phyloP scores from a whole-genome alignment of 805 yeast genomes.

The Nakazawaea holstii region DNA sequence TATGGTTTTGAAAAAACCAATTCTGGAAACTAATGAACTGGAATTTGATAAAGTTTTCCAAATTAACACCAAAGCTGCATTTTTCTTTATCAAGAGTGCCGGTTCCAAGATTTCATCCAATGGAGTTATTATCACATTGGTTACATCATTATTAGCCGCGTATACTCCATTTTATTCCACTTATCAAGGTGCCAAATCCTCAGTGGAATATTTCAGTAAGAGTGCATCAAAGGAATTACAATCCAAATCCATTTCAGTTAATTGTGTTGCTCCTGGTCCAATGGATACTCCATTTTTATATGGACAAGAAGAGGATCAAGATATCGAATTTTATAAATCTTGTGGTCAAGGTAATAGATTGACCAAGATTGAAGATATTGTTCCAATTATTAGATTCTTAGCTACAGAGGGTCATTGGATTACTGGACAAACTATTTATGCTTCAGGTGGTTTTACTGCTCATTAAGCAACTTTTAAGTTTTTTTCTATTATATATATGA shows the following conservation, averaged over 20 bases:
- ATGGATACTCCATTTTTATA: slow-evolving; percentile 65
- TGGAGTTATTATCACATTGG: slow-evolving; percentile 52
- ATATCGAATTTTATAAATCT: slow-evolving; percentile 51
- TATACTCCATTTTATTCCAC: slow-evolving; percentile 47
- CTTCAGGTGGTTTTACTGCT: slow-evolving; percentile 64
- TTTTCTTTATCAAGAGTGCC: slow-evolving; percentile 55
- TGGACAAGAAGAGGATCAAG: slow-evolving; percentile 49
- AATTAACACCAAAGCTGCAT: slow-evolving; percentile 55
- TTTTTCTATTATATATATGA: no score
- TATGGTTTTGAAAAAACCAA: slow-evolving; percentile 57
- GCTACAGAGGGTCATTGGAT: slow-evolving; percentile 66
- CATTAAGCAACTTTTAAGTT: slow-evolving; percentile 25
- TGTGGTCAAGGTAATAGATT: slow-evolving; percentile 42
- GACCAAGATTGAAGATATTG: slow-evolving; percentile 56
- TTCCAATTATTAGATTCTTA: slow-evolving; percentile 55
- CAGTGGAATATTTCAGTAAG: slow-evolving; percentile 49
- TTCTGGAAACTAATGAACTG: slow-evolving; percentile 43
- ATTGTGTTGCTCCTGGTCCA: slow-evolving; percentile 61
- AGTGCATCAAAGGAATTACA: slow-evolving; percentile 50
- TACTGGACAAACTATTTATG: slow-evolving; percentile 64
- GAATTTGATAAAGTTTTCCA: slow-evolving; percentile 52
- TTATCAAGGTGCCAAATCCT: slow-evolving; percentile 55
- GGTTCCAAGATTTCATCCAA: slow-evolving; percentile 41
- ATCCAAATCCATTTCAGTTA: slow-evolving; percentile 40
- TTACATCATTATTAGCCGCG: slow-evolving; percentile 64